These are phyloP conservation scores for Coemansia sp. DNA, from an alignment of 192 early-diverging fungal species.

Conservation along the genomic window DNA sequence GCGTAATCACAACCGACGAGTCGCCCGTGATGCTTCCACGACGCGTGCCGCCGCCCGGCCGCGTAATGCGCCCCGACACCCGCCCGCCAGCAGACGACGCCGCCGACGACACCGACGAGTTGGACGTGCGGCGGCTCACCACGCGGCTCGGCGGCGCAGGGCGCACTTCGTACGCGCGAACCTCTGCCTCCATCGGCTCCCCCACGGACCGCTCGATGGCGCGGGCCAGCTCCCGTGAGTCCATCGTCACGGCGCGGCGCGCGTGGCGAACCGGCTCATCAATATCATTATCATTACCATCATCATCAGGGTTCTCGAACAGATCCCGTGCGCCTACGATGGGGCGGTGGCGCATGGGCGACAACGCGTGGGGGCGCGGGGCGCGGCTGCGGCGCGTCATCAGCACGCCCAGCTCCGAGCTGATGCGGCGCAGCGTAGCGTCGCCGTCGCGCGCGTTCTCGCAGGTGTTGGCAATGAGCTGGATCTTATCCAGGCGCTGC, in stretches of 20 bases:
- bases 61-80: neutral
- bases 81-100: neutral
- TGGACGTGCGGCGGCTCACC: neutral
- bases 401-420: conserved; percentile 44
- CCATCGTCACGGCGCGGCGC: conserved; percentile 1
- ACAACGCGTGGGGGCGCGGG: conserved; percentile 16
- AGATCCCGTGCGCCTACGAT: neutral
- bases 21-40: neutral
- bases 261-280: neutral
- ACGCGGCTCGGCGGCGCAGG: neutral
- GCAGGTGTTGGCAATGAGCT: conserved; percentile 50
- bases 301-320: neutral
- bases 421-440: conserved; percentile 43
- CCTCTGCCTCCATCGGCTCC: neutral
- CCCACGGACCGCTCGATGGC: neutral
- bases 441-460: conserved; percentile 52
- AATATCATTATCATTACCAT: neutral
- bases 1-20: neutral
- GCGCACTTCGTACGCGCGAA: neutral
- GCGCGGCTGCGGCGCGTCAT: conserved; percentile 15
- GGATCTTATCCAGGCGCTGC: conserved; percentile 34
- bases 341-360: neutral
- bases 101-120: conserved; percentile 5
- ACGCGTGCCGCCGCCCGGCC: neutral
- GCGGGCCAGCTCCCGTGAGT: neutral